Conservation (phyloP, 108 stramenopile genomes). For the Fragilariopsis cylindrus region DNA sequence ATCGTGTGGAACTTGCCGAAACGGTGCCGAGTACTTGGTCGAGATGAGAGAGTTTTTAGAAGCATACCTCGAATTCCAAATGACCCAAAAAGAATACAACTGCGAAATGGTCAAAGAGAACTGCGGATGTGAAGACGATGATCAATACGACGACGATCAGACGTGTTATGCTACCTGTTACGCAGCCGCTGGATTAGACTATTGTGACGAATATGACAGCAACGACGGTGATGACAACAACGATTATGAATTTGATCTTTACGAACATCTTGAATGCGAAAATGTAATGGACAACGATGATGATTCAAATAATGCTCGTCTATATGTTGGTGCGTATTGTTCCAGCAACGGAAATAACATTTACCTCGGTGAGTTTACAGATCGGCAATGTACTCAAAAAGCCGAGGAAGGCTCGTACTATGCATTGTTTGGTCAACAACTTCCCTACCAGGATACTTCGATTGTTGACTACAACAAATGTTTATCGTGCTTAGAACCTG, state of each 20-base stretch:
- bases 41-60: conserved; percentile 66
- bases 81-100: conserved; percentile 41
- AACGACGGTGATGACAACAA: conserved; percentile 23
- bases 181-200: conserved; percentile 27
- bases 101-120: conserved; percentile 54
- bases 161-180: conserved; percentile 24
- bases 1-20: conserved; percentile 13
- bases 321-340: conserved; percentile 73
- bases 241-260: conserved; percentile 28
- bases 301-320: conserved; percentile 36
- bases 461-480: too few species aligned
- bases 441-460: too few species aligned
- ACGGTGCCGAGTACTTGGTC: conserved; percentile 60
- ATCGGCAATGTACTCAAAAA: conserved; percentile 57
- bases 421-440: too few species aligned
- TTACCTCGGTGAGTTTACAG: conserved; percentile 60
- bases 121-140: conserved; percentile 27
- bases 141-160: conserved; percentile 18
- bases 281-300: conserved; percentile 26
- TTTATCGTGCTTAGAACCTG: too few species aligned
- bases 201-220: conserved; percentile 36
- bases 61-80: conserved; percentile 40
- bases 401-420: conserved; percentile 48
- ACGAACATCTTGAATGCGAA: conserved; percentile 37
- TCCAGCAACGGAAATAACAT: conserved; percentile 44